Percentiles rank a stretch among this genome's conserved stretches.
These are phyloP conservation scores for Amaranthus cruentus DNA, from an alignment of 148 eudicot species.

Conservation along the genomic window DNA sequence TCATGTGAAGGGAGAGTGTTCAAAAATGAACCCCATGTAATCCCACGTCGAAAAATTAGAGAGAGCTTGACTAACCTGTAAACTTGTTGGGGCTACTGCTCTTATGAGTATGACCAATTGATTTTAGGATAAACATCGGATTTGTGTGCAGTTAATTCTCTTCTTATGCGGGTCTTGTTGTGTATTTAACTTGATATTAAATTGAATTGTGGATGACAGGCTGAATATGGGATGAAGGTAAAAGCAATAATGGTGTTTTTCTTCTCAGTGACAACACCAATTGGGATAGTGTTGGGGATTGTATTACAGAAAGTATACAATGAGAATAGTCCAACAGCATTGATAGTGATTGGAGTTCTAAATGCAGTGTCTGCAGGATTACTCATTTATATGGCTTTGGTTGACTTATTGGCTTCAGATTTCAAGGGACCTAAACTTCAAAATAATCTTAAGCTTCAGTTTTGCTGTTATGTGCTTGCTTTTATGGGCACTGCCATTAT, in stretches of 20 bases:
- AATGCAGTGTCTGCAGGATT: constrained; percentile 32
- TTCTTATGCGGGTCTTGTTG: too few species aligned
- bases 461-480: constrained; percentile 13
- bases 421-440: constrained; percentile 34
- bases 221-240: constrained; percentile 19
- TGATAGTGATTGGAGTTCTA: constrained; percentile 29
- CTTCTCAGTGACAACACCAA: constrained; percentile 38
- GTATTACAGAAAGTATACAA: constrained; percentile 22
- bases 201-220: constrained; percentile 14
- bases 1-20: too few species aligned
- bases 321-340: constrained; percentile 32
- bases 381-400: constrained; percentile 38
- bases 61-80: too few species aligned
- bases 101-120: too few species aligned
- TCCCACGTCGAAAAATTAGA: too few species aligned
- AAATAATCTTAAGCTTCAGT: constrained; percentile 26
- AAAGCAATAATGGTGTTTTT: constrained; percentile 32
- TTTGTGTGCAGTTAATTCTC: constrained; percentile 18
- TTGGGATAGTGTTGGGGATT: constrained; percentile 30
- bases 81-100: too few species aligned
- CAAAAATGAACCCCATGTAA: too few species aligned
- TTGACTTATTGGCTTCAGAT: constrained; percentile 33
- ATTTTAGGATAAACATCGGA: constrained; percentile 10
- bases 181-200: not conserved
- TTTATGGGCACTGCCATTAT: constrained; percentile 29